Evolutionary conservation across 805 yeast species (phyloP), one percentile per base, ranked within the genome.

Genomic region (Sugiyamaella lignohabitans): DNA sequence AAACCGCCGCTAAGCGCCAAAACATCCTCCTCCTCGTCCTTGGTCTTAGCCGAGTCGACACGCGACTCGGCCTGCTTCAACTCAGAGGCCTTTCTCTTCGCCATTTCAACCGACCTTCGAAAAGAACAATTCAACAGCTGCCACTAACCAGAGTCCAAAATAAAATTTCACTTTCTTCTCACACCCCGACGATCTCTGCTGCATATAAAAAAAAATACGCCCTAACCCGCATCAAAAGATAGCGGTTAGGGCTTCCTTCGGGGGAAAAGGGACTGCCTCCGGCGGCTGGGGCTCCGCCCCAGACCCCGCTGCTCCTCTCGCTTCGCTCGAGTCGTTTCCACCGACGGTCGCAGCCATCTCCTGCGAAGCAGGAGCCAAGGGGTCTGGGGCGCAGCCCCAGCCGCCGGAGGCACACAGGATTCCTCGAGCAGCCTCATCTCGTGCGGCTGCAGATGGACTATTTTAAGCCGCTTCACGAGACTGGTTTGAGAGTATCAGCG

Each of bases 71-170:
- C 40, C 22, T 19, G 29, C 29, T 47, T 48, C 24, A 48, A 40
- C 40, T 48, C 51, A 22, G 42, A 14, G 23, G 49, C 53, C 50
- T 52, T 53, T 40, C 55, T 38, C 49, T 53, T 51, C 41, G 50
- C 57, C 57, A 52, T 55, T 30, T 30, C 41, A 23, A 20, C n/a
- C n/a, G 11, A 14, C 23, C 22, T 17, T 16, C 16, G 37, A 17
- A n/a, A n/a, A n/a, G n/a, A n/a, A 11, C n/a, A 29, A 11, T 29
- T 29, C n/a, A 11, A n/a, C n/a, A 11, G 34, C 14, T 29, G 11
- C n/a, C n/a, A 11, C 34, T 29, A 29, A n/a, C 16, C 10, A 36
- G 10, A 38, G 43, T 42, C 27, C 34, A 48, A 49, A 49, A 49
- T 39, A 49, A 47, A 46, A 27, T 5, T n/a, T 27, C 32, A 27